Evolutionary conservation across 352 stramenopile genomes (phyloP).

Genomic region (Phytophthora tentaculata): DNA sequence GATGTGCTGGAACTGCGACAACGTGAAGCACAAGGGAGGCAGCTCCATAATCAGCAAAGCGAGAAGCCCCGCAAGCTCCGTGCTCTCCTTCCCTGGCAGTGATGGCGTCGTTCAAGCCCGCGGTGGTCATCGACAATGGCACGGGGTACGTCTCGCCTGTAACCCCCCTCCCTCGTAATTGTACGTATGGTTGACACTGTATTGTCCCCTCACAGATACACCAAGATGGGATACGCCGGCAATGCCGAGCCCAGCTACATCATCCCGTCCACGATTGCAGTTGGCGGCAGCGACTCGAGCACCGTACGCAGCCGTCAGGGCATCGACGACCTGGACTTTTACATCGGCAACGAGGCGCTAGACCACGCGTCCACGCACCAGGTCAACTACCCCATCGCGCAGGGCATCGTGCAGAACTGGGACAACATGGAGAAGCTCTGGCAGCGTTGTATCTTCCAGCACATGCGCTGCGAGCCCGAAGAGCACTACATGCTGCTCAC

Average conservation of each 20-base stretch:
- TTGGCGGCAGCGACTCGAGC: slow-evolving; percentile 65
- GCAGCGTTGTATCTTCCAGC: slow-evolving; percentile 94
- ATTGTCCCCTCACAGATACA: slow-evolving; percentile 78
- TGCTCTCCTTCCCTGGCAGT: slow-evolving; percentile 7
- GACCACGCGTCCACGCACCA: slow-evolving; percentile 91
- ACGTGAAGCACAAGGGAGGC: slow-evolving; percentile 26
- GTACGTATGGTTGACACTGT: background rate
- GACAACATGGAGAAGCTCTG: slow-evolving; percentile 96
- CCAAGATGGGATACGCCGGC: slow-evolving; percentile 96
- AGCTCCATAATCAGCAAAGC: slow-evolving; percentile 40
- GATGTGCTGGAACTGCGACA: slow-evolving; percentile 25
- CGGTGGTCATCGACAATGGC: slow-evolving; percentile 97
- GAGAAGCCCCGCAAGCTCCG: slow-evolving; percentile 20
- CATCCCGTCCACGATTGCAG: slow-evolving; percentile 94
- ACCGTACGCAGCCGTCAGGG: slow-evolving; percentile 87
- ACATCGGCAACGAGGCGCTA: slow-evolving; percentile 95
- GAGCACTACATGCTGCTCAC: slow-evolving; percentile 94
- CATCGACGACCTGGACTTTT: slow-evolving; percentile 96
- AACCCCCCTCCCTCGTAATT: background rate
- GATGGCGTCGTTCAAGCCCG: slow-evolving; percentile 88
- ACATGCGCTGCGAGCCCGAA: slow-evolving; percentile 93
- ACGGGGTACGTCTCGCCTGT: slow-evolving; percentile 77
- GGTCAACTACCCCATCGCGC: slow-evolving; percentile 90
- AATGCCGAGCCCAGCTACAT: slow-evolving; percentile 96
- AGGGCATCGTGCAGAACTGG: slow-evolving; percentile 94